Evolutionary conservation across 257 asterid genomes (phyloP).

Genomic region (Fraxinus quadrangulata): DNA sequence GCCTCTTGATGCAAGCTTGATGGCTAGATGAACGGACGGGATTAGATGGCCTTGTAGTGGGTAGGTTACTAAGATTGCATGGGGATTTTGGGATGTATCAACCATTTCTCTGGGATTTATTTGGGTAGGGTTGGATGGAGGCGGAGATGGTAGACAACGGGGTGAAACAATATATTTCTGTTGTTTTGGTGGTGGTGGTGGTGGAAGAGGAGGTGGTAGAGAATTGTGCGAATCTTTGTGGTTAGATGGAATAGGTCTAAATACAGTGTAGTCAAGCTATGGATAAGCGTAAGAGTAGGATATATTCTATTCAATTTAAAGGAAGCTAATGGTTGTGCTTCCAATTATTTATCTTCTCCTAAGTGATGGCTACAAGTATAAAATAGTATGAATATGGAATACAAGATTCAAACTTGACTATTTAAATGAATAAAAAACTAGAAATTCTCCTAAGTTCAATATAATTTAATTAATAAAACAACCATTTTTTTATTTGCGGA

Average conservation of each 20-base stretch:
- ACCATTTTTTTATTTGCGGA: too few species aligned
- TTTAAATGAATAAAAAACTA: too few species aligned
- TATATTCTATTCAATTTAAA: neutral
- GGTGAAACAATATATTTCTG: neutral
- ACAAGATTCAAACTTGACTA: too few species aligned
- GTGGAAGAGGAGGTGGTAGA: neutral
- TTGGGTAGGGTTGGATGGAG: neutral
- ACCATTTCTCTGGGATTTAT: conserved; percentile 25
- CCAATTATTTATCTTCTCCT: too few species aligned
- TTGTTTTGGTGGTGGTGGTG: neutral
- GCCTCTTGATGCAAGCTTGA: conserved; percentile 47
- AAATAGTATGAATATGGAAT: too few species aligned
- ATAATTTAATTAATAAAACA: too few species aligned
- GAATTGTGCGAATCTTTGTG: neutral
- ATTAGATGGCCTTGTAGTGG: conserved; percentile 56
- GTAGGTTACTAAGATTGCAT: conserved; percentile 50
- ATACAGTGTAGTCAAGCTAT: neutral
- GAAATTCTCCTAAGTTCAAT: too few species aligned
- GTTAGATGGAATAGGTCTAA: neutral
- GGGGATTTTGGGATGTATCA: conserved; percentile 34
- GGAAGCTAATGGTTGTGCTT: too few species aligned
- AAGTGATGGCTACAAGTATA: too few species aligned
- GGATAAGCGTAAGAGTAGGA: neutral
- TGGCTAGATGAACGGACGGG: conserved; percentile 49
- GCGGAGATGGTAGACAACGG: neutral